Conservation (phyloP, 1,284 basidiomycete genomes). For the Boletus semigastroideus region DNA sequence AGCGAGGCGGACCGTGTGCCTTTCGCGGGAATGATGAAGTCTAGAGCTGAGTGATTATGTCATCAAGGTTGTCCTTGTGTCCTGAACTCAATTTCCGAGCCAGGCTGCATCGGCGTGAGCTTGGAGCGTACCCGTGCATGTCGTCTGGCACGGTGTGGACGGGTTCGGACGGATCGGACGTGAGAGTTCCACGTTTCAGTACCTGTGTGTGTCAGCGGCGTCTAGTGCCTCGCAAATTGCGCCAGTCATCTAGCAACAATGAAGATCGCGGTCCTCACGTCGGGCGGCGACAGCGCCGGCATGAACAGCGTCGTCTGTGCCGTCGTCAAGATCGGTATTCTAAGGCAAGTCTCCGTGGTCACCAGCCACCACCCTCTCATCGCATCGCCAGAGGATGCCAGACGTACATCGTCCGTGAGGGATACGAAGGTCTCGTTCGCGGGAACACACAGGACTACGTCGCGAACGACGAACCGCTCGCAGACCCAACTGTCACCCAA, state of each 20-base stretch:
- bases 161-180: no score
- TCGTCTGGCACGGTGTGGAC: not conserved
- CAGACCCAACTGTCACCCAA: constrained; percentile 22
- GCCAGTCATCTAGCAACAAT: not conserved
- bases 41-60: not conserved
- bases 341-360: constrained; percentile 57
- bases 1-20: not conserved
- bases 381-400: constrained; percentile 74
- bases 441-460: constrained; percentile 53
- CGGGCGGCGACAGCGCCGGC: constrained; percentile 95
- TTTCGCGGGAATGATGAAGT: not conserved
- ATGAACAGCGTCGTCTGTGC: constrained; percentile 96
- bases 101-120: not conserved
- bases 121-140: not conserved
- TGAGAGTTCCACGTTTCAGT: not conserved
- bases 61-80: not conserved
- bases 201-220: not conserved
- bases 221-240: no score
- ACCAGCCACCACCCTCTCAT: not conserved
- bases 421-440: constrained; percentile 91
- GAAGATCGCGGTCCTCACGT: constrained; percentile 90
- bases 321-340: constrained; percentile 86
- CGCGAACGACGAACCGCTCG: constrained; percentile 16
- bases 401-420: constrained; percentile 92
- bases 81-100: not conserved